Base-by-base conservation (phyloP, 768 basidiomycete species). In the Hypholoma fasciculare region DNA sequence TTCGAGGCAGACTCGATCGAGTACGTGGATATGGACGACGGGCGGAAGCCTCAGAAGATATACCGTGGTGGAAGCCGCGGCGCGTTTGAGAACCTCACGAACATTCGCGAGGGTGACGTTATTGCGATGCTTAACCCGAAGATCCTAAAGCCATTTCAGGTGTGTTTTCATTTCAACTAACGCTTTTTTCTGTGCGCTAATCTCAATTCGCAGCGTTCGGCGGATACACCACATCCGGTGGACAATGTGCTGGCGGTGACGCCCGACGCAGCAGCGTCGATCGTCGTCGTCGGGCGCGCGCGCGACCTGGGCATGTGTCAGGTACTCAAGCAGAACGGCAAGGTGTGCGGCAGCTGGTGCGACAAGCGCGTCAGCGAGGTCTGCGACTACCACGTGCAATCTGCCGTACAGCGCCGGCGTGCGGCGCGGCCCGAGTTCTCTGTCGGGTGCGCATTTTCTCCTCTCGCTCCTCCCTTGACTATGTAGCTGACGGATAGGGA, bases 11-110 rank as follows among this genome's bases (percentile, higher is more conserved):
- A 98, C 65, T 70, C 79, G 1, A 83, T 82, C 57, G 88, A 90
- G 56, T 67, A 81, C 12, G 65, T 88, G 13, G 78, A 77, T 3
- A 75, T 69, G 27, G 85, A 82, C 6, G 79, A 85, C 49, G 81
- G 78, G 9, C 74, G 77, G 37, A 80, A 72, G 38, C 74, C 80
- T 39, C 77, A 79, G 61, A 93, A 86, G 67, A 59, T 89, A 0
- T 96, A 95, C 70, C 84, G 80, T 62, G 96, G 97, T 0, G 96
- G 96, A 2, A 94, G 93, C 62, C 85, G 87, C 6, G 97, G 97
- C 4, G 96, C 95, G 3, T 98, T 92, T 67, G 97, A 98, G 70
- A 78, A 82, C 50, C 85, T 91, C 76, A 88, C 91, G 49, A 93
- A 92, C 66, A 72, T 96, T 55, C 86, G 85, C 58, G 90, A 94